Conservation (phyloP, 306 rosid species). For the Cercis canadensis region DNA sequence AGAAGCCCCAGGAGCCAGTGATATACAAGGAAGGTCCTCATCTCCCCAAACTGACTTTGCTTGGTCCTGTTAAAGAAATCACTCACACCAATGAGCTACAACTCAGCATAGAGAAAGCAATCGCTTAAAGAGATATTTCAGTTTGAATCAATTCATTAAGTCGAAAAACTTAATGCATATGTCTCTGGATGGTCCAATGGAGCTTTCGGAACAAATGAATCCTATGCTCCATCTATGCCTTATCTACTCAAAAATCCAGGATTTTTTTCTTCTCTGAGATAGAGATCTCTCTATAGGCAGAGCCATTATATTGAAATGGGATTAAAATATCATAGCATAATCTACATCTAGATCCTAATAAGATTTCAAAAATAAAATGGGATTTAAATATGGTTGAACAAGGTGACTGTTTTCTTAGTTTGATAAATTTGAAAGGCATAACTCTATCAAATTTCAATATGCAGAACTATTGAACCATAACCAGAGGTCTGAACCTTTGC, state of each 20-base stretch:
- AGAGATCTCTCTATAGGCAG: conserved; percentile 2
- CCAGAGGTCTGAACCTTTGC: no score
- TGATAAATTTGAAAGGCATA: background rate
- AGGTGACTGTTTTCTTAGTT: conserved; percentile 10
- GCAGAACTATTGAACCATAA: no score
- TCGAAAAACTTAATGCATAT: conserved; percentile 1
- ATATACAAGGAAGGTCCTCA: conserved; percentile 77
- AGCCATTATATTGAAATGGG: background rate
- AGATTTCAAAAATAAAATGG: no score
- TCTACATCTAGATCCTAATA: no score
- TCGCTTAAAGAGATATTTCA: conserved; percentile 7
- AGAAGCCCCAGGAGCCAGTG: conserved; percentile 76
- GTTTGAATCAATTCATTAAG: conserved; percentile 14
- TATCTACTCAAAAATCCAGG: background rate
- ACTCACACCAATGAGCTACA: background rate
- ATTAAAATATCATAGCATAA: no score
- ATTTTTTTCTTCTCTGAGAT: background rate
- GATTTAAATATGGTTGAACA: background rate
- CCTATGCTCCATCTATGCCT: background rate
- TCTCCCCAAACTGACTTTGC: conserved; percentile 80
- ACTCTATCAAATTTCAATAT: no score
- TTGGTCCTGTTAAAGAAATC: conserved; percentile 60
- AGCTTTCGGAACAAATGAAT: background rate
- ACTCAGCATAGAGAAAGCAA: conserved; percentile 3
- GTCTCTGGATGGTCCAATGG: conserved; percentile 3